Evolutionary conservation across 23 red algal species (phyloP).

Genomic region (Gracilaria caudata): DNA sequence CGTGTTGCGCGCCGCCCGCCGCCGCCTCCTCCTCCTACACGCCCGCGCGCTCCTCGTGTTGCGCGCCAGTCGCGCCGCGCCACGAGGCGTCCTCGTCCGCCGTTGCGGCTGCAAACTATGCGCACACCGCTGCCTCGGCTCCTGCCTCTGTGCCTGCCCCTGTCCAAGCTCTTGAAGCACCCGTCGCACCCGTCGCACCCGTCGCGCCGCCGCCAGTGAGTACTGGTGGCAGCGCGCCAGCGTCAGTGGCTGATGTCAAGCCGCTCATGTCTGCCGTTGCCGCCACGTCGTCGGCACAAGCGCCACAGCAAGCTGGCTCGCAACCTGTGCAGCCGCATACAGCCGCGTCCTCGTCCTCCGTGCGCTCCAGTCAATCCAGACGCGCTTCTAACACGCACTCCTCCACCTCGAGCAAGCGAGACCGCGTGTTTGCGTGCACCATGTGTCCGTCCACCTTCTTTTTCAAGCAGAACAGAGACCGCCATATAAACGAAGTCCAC

Average conservation of each 20-base stretch:
- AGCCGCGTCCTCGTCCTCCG: slow-evolving; percentile 8
- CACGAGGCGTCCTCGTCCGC: neutral
- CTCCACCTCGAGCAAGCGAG: neutral
- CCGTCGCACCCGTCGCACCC: too few relatives aligned
- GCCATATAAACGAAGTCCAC: slow-evolving; percentile 70
- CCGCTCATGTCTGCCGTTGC: neutral
- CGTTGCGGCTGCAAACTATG: neutral
- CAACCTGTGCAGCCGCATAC: too few relatives aligned
- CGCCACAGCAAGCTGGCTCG: too few relatives aligned
- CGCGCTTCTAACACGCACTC: neutral
- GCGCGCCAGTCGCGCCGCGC: too few relatives aligned
- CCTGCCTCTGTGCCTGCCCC: too few relatives aligned
- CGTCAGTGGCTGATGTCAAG: neutral
- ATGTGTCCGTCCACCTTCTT: slow-evolving; percentile 57
- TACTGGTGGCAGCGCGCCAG: neutral
- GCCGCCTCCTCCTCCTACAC: too few relatives aligned
- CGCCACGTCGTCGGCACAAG: neutral
- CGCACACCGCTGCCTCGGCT: neutral
- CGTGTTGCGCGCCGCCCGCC: too few relatives aligned
- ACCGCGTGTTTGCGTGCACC: slow-evolving; percentile 36
- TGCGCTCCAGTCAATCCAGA: neutral
- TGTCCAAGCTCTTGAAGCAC: too few relatives aligned
- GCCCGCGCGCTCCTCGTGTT: too few relatives aligned
- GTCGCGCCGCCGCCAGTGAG: too few relatives aligned
- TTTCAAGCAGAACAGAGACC: slow-evolving; percentile 83